Percentiles rank a stretch among this genome's conserved stretches.
Conservation (phyloP, 805 yeast genomes). For the Clavispora phyllophila region DNA sequence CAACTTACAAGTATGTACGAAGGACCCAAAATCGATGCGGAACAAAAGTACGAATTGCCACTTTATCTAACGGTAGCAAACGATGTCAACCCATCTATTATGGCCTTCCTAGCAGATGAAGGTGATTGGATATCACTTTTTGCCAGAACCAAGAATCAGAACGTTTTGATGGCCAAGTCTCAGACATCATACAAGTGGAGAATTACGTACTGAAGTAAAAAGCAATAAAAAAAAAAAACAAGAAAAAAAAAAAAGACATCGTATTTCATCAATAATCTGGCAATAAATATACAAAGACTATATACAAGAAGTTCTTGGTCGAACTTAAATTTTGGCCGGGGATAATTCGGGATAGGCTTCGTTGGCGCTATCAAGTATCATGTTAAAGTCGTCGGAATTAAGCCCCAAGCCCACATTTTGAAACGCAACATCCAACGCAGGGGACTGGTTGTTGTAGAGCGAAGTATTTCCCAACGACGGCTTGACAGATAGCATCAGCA, state of each 20-base stretch:
- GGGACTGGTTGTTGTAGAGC: slow-evolving; percentile 5
- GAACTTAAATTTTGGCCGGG: too few relatives aligned
- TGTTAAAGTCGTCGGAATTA: not conserved
- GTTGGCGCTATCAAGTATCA: not conserved
- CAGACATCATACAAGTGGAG: not conserved
- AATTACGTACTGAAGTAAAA: not conserved
- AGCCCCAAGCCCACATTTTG: slow-evolving; percentile 1
- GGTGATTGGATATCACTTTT: not conserved
- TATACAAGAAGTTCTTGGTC: not conserved
- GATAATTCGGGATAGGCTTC: too few relatives aligned
- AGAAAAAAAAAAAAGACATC: too few relatives aligned
- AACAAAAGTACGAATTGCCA: not conserved
- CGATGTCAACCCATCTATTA: not conserved
- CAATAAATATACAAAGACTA: not conserved
- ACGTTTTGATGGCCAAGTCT: not conserved
- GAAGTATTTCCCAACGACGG: slow-evolving; percentile 8
- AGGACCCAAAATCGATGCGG: not conserved
- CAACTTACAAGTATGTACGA: slow-evolving; percentile 9
- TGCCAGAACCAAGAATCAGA: not conserved
- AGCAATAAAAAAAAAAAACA: too few relatives aligned
- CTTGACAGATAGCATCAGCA: slow-evolving; percentile 11
- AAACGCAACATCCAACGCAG: slow-evolving; percentile 1
- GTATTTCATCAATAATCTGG: not conserved
- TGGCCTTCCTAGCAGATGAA: not conserved
- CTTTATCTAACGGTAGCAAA: not conserved